Conservation (phyloP, 1,284 basidiomycete species). For the Tetrapyrgos nigripes region DNA sequence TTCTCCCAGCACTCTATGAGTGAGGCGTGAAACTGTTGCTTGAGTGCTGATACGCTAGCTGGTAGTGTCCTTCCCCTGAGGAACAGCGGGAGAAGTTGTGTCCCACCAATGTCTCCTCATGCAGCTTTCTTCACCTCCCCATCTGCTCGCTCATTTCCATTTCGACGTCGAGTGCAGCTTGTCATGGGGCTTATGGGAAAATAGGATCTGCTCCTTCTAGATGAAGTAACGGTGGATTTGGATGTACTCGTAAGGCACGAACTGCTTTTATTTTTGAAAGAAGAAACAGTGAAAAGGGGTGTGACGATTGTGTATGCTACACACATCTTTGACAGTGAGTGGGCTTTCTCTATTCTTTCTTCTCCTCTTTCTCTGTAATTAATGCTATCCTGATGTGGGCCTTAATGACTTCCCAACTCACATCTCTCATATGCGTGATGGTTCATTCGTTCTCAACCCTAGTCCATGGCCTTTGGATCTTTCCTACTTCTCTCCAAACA, state of each 20-base stretch:
- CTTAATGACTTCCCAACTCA: conserved; percentile 88
- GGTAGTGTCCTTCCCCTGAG: no score
- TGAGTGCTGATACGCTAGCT: no score
- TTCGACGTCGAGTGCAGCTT: conserved; percentile 86
- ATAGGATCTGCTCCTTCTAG: conserved; percentile 93
- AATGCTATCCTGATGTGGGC: not conserved
- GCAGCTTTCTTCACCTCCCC: no score
- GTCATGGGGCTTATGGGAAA: conserved; percentile 97
- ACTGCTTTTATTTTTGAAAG: conserved; percentile 86
- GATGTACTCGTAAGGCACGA: conserved; percentile 96
- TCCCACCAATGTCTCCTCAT: no score
- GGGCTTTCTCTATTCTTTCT: no score
- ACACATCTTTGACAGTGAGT: conserved; percentile 89
- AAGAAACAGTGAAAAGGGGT: conserved; percentile 81
- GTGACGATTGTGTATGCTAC: conserved; percentile 97
- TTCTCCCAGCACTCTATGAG: no score
- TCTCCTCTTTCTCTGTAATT: not conserved
- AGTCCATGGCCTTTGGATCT: conserved; percentile 67
- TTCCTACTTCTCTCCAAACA: conserved; percentile 18
- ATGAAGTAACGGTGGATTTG: conserved; percentile 98
- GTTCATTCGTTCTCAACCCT: conserved; percentile 71
- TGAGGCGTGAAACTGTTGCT: no score
- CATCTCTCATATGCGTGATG: conserved; percentile 88
- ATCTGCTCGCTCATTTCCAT: no score
- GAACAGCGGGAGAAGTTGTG: no score